Evolutionary conservation across 257 asterid genomes (phyloP).

Genomic region (Paulownia fortunei): DNA sequence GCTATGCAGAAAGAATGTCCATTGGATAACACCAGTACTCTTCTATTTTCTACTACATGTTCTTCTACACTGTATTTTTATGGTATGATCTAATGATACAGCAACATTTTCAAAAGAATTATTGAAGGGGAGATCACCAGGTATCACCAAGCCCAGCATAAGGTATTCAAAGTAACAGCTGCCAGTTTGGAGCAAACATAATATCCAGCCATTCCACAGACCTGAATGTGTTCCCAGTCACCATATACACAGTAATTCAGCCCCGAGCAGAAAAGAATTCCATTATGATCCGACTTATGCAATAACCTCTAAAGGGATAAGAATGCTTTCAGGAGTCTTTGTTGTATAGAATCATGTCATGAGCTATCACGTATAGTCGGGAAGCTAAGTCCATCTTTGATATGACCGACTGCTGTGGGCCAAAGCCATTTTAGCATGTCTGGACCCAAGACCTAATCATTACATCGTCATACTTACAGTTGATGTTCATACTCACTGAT

Average conservation of each 20-base stretch:
- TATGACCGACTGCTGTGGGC: constrained; percentile 74
- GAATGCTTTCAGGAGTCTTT: neutral
- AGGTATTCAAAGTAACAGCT: constrained; percentile 14
- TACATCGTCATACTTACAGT: neutral
- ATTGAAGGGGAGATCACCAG: neutral
- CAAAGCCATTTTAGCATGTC: constrained; percentile 82
- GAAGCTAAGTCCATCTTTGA: constrained; percentile 84
- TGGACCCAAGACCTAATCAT: constrained; percentile 80
- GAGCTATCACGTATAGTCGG: constrained; percentile 63
- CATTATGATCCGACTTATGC: neutral
- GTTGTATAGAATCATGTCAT: neutral
- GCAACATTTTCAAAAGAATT: neutral
- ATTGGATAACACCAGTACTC: neutral
- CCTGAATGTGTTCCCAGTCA: constrained; percentile 10
- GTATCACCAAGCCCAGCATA: neutral
- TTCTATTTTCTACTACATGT: neutral
- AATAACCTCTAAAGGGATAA: neutral
- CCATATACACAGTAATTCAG: neutral
- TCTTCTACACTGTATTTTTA: constrained; percentile 14
- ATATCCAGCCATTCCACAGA: constrained; percentile 18
- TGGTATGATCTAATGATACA: neutral
- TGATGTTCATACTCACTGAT: neutral
- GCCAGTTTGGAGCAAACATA: constrained; percentile 16
- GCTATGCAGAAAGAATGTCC: neutral
- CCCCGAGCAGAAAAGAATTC: neutral